Evolutionary conservation across 202 grass and related monocot genomes (phyloP).

Genomic region (Elaeis oleifera): DNA sequence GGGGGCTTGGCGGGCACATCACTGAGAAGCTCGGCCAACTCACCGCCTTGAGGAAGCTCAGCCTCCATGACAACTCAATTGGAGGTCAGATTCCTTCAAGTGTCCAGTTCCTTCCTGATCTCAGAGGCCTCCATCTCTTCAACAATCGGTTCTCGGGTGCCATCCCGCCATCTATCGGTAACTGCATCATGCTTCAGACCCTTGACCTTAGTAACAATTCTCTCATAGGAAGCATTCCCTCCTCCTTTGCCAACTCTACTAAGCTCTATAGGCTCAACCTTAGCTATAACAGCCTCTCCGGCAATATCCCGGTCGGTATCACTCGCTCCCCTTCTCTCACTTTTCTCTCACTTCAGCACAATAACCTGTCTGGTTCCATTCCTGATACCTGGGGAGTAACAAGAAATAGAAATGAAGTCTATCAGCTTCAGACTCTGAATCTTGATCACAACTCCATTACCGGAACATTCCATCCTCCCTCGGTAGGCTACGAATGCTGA

Average conservation of each 20-base stretch:
- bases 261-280: constrained; percentile 68
- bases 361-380: constrained; percentile 31
- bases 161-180: constrained; percentile 41
- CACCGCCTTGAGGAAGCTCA: constrained; percentile 40
- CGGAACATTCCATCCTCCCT: constrained; percentile 14
- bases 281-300: constrained; percentile 48
- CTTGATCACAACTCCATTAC: constrained; percentile 7
- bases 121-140: constrained; percentile 78
- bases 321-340: constrained; percentile 18
- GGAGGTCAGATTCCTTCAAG: constrained; percentile 34
- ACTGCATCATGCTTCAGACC: constrained; percentile 37
- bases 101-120: constrained; percentile 42
- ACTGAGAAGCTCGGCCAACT: constrained; percentile 59
- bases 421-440: constrained; percentile 29
- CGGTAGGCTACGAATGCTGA: constrained; percentile 8
- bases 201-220: constrained; percentile 57
- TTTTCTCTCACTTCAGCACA: constrained; percentile 35
- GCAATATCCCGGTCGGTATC: constrained; percentile 20
- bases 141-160: constrained; percentile 74
- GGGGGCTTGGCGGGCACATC: constrained; percentile 37
- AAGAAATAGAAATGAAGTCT: background rate
- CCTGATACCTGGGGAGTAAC: constrained; percentile 20
- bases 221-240: constrained; percentile 37
- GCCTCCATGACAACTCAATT: constrained; percentile 68
- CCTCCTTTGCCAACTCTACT: constrained; percentile 48